Percentiles rank a stretch among this genome's conserved stretches.
These are phyloP conservation scores for Candida ovalis DNA, from an alignment of 805 yeast genomes.

Conservation along the genomic window DNA sequence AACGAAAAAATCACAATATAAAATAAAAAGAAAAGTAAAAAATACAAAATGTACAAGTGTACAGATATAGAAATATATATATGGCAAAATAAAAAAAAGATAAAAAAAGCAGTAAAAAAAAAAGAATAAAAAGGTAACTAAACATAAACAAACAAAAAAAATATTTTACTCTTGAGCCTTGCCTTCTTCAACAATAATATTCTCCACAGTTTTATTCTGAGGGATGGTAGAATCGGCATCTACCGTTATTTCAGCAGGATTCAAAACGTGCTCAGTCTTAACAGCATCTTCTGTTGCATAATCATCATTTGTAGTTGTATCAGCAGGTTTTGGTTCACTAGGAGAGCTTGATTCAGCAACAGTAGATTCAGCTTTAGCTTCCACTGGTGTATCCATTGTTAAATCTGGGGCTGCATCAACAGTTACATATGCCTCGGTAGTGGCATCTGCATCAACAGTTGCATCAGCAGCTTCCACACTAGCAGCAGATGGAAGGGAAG, in stretches of 20 bases:
- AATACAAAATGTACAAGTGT: constrained; percentile 1
- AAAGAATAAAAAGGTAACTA: not conserved
- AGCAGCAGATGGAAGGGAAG: not conserved
- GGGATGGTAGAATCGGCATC: constrained; percentile 49
- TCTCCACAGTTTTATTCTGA: constrained; percentile 39
- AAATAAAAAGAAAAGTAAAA: not conserved
- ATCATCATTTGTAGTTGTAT: constrained; percentile 7
- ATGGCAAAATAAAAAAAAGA: not conserved
- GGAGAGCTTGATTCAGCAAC: constrained; percentile 12
- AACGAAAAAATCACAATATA: not conserved
- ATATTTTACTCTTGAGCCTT: not conserved
- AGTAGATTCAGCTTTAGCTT: not conserved
- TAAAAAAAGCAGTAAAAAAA: not conserved
- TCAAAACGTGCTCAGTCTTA: not conserved
- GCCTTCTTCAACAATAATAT: constrained; percentile 2
- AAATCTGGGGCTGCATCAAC: not conserved
- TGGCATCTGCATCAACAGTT: not conserved
- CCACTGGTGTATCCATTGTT: not conserved
- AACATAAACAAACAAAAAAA: not conserved
- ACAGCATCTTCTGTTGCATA: not conserved
- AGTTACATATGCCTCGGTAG: not conserved
- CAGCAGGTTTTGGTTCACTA: constrained; percentile 9
- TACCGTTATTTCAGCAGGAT: constrained; percentile 20
- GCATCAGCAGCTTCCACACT: not conserved
- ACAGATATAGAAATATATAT: not conserved